Percentiles rank a stretch among this genome's conserved stretches.
Evolutionary conservation across 345 rosid species (phyloP).

Genomic region (Stellera chamaejasme): DNA sequence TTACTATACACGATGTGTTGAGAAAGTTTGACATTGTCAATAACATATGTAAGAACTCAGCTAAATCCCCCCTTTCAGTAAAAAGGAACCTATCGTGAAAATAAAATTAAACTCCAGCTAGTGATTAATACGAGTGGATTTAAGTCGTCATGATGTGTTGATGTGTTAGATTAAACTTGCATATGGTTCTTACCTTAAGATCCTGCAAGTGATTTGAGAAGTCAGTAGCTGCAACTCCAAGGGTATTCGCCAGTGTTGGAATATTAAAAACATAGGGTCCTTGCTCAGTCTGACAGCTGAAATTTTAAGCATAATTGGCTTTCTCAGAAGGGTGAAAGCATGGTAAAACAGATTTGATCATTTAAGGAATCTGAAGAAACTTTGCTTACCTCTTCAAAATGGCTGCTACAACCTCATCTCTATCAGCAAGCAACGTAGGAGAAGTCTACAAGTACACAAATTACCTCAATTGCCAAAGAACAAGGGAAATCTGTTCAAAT

Average conservation of each 20-base stretch:
- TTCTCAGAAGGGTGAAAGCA: slow-evolving; percentile 1
- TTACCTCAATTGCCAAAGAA: slow-evolving; percentile 19
- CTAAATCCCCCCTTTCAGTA: too few relatives aligned
- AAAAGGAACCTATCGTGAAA: too few relatives aligned
- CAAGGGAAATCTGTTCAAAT: slow-evolving; percentile 8
- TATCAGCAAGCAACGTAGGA: slow-evolving; percentile 61
- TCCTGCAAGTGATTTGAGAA: slow-evolving; percentile 52
- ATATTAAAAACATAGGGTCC: slow-evolving; percentile 67
- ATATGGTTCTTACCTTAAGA: slow-evolving; percentile 45
- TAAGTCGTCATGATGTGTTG: too few relatives aligned
- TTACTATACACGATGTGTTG: too few relatives aligned
- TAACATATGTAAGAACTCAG: too few relatives aligned
- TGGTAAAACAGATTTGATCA: slow-evolving; percentile 6
- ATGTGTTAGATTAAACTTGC: too few relatives aligned
- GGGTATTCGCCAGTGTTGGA: slow-evolving; percentile 55
- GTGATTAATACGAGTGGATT: too few relatives aligned
- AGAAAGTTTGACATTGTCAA: too few relatives aligned
- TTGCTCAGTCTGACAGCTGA: slow-evolving; percentile 59
- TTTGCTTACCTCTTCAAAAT: slow-evolving; percentile 61
- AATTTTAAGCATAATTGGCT: slow-evolving; percentile 13
- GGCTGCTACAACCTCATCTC: slow-evolving; percentile 52
- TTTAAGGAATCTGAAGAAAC: background rate
- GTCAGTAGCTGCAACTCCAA: slow-evolving; percentile 39
- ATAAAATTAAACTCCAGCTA: too few relatives aligned
- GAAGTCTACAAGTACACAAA: slow-evolving; percentile 50